phyloP scores from a whole-genome alignment of 2,329 filamentous ascomycete species.

The Fusarium beomiforme region DNA sequence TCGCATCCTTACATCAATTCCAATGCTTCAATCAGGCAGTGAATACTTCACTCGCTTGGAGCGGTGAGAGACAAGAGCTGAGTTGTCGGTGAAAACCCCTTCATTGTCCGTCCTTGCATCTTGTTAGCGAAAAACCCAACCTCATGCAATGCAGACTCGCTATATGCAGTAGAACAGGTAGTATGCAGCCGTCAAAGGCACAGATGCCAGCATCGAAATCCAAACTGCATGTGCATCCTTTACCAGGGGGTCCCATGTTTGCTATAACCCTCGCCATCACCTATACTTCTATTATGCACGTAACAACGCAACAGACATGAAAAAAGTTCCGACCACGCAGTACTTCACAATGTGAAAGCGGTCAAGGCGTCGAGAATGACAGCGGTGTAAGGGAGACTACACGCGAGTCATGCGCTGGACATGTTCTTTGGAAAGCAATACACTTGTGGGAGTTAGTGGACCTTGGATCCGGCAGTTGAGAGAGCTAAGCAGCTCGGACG shows the following conservation, averaged over 20 bases:
- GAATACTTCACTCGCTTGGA: slow-evolving; percentile 12
- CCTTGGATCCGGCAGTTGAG: slow-evolving; percentile 24
- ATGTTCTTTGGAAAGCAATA: slow-evolving; percentile 10
- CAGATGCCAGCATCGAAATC: slow-evolving; percentile 23
- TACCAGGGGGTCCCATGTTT: slow-evolving; percentile 11
- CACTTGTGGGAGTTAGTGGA: slow-evolving; percentile 24
- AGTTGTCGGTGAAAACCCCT: slow-evolving; percentile 25
- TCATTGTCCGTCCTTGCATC: background rate
- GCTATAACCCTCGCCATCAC: slow-evolving; percentile 6
- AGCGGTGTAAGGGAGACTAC: slow-evolving; percentile 24
- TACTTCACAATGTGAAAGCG: slow-evolving; percentile 11
- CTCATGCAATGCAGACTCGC: slow-evolving; percentile 12
- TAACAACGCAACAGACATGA: slow-evolving; percentile 11
- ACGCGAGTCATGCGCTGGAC: slow-evolving; percentile 27
- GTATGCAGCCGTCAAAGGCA: slow-evolving; percentile 25
- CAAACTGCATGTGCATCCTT: slow-evolving; percentile 17
- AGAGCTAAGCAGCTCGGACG: background rate
- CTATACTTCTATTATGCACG: slow-evolving; percentile 24
- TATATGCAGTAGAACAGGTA: background rate
- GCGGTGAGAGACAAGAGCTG: slow-evolving; percentile 18
- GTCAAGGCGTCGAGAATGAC: slow-evolving; percentile 16
- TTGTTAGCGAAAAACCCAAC: slow-evolving; percentile 10
- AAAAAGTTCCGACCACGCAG: slow-evolving; percentile 15
- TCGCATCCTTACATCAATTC: background rate
- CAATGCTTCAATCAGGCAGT: background rate